Percentiles rank a stretch among this genome's conserved stretches.
These are phyloP conservation scores for Calocera cornea DNA, from an alignment of 768 basidiomycete species.

Conservation along the genomic window DNA sequence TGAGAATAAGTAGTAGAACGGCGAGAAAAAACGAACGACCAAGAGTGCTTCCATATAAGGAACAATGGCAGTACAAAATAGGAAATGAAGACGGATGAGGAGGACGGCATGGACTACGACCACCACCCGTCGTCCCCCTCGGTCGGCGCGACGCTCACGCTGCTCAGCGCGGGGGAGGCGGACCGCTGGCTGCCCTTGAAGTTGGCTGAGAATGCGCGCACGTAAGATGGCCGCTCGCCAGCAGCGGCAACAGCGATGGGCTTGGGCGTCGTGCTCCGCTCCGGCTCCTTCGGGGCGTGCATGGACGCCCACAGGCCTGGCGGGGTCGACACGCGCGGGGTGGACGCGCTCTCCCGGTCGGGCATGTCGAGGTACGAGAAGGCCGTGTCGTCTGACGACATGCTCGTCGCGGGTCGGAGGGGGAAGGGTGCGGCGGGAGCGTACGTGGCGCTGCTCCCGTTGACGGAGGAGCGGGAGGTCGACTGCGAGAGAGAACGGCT, in stretches of 20 bases:
- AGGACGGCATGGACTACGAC: slow-evolving; percentile 28
- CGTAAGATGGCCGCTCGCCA: not conserved
- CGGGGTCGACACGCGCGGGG: not conserved
- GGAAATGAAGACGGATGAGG: not conserved
- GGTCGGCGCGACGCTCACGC: slow-evolving; percentile 57
- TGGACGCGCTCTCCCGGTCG: not conserved
- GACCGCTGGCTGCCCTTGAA: slow-evolving; percentile 7
- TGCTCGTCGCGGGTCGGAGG: not conserved
- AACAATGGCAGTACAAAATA: not conserved
- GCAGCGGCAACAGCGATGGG: not conserved
- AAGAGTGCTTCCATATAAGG: too few relatives aligned
- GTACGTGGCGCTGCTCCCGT: not conserved
- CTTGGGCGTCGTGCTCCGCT: not conserved
- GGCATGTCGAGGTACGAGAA: not conserved
- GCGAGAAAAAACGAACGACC: too few relatives aligned
- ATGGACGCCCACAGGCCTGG: slow-evolving; percentile 9
- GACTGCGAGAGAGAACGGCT: not conserved
- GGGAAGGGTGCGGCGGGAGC: not conserved
- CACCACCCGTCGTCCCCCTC: slow-evolving; percentile 70
- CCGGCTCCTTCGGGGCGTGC: slow-evolving; percentile 5
- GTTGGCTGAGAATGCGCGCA: not conserved
- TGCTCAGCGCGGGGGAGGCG: slow-evolving; percentile 66
- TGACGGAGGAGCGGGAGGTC: not conserved
- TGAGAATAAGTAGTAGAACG: too few relatives aligned
- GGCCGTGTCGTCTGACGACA: not conserved